These are phyloP conservation scores for Crucihimalaya himalaica DNA, from an alignment of 345 rosid genomes.

Conservation along the genomic window DNA sequence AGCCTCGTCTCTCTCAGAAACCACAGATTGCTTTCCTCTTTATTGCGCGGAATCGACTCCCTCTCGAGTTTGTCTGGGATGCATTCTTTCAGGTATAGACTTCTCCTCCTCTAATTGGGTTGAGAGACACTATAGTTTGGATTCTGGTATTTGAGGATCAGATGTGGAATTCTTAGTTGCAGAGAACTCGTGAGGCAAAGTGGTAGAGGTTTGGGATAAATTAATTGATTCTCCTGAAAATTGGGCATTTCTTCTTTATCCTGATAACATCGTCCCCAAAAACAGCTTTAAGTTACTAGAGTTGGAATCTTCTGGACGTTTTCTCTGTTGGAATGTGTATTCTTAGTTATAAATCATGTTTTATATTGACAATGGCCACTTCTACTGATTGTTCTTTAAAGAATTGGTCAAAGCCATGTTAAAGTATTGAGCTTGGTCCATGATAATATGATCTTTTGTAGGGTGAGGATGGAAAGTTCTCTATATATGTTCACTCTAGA, in stretches of 20 bases:
- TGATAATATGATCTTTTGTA: conserved; percentile 39
- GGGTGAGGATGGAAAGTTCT: conserved; percentile 77
- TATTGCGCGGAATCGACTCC: conserved; percentile 84
- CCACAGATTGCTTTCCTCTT: conserved; percentile 85
- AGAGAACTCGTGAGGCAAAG: neutral
- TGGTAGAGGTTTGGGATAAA: neutral
- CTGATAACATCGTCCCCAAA: neutral
- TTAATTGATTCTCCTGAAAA: neutral
- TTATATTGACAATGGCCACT: neutral
- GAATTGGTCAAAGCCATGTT: neutral
- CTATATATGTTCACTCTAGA: conserved; percentile 90
- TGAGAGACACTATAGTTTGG: neutral
- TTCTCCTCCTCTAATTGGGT: neutral
- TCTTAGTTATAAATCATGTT: neutral
- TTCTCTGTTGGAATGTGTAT: neutral
- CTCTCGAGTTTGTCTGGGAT: conserved; percentile 87
- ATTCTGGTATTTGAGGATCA: neutral
- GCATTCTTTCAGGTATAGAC: conserved; percentile 68
- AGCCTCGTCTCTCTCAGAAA: conserved; percentile 42
- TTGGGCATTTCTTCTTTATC: neutral
- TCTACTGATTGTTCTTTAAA: neutral
- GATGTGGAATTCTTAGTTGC: neutral
- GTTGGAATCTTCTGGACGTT: neutral
- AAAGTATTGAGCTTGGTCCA: neutral
- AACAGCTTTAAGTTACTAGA: conserved; percentile 7